These are phyloP conservation scores for Artemisia annua DNA, from an alignment of 129 eudicot species.

Conservation along the genomic window DNA sequence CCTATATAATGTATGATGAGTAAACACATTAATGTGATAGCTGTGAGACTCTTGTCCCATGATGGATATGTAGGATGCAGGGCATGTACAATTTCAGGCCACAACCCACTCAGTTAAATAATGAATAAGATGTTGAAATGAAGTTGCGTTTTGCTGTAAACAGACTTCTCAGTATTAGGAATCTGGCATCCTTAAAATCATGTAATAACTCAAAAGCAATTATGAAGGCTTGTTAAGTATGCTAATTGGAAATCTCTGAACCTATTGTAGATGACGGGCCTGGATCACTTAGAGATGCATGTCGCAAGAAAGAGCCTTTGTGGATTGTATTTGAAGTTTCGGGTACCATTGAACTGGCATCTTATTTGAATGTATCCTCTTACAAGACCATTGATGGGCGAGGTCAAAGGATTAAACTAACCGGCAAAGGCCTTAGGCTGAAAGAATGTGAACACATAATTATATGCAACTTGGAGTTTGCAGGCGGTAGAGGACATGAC, in stretches of 20 bases:
- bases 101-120: not conserved
- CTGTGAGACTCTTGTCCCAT: not conserved
- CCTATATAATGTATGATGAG: too few relatives aligned
- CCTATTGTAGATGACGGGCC: conserved; percentile 83
- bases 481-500: conserved; percentile 91
- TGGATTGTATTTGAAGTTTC: conserved; percentile 94
- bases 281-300: conserved; percentile 66
- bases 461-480: conserved; percentile 85
- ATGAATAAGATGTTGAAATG: not conserved
- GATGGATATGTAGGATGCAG: not conserved
- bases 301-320: conserved; percentile 74
- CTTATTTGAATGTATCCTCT: conserved; percentile 76
- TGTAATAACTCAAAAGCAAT: not conserved
- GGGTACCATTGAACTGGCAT: conserved; percentile 68
- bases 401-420: conserved; percentile 75
- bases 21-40: not conserved
- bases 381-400: conserved; percentile 94
- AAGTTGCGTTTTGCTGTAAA: not conserved
- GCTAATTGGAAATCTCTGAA: not conserved
- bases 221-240: not conserved
- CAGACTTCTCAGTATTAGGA: not conserved
- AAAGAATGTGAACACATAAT: conserved; percentile 93
- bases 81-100: not conserved
- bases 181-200: not conserved
- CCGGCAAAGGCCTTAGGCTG: conserved; percentile 82